Base-by-base conservation (phyloP, 2,329 filamentous ascomycete genomes). In the Scopulariopsis brevicaulis region DNA sequence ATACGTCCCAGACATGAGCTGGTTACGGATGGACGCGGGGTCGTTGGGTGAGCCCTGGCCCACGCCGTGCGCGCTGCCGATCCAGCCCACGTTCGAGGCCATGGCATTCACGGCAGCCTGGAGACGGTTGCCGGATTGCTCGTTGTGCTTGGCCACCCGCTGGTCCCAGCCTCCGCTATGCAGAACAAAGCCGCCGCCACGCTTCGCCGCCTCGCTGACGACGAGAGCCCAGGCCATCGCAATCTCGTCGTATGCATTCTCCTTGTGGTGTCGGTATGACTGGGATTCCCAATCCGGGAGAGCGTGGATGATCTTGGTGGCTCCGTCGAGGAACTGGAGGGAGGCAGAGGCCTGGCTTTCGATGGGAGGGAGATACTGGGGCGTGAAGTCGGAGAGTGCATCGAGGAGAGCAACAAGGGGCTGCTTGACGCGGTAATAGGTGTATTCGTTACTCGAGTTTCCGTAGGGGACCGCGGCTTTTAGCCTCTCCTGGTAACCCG, bases 241-340 rank as follows among this genome's bases (percentile, higher is more conserved):
- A 62, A 99, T 92, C 68, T 97, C 94, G 66, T 99, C 93, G 68
- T 99, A 99, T 7, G 93, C 92, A 62, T 90, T 90, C 63, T 96
- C 87, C 72, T 96, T 96, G 75, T 96, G 90, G 65, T 96, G 82
- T 63, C 92, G 92, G 73, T 96, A 88, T 62, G 90, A 84, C 60
- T 87, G 88, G 52, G 85, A 90, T 64, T 94, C 89, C 91, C 92
- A 99, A 66, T 96, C 83, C 3, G 94, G 94, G 51, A 99, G 78
- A 46, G 85, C 80, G 70, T 99, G 92, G 59, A 97, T 88, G 59
- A 97, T 83, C 63, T 93, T 85, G 35, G 94, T 99, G 60, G 89
- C 93, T 53, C 87, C 87, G 64, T 99, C 90, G 25, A 99, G 81
- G 67, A 92, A 99, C 65, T 86, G 85, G 54, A 99, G 79, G 1